Percentiles rank a stretch among this genome's conserved stretches.
Conservation (phyloP, 139 green algal species). For the Chlorella vulgaris region DNA sequence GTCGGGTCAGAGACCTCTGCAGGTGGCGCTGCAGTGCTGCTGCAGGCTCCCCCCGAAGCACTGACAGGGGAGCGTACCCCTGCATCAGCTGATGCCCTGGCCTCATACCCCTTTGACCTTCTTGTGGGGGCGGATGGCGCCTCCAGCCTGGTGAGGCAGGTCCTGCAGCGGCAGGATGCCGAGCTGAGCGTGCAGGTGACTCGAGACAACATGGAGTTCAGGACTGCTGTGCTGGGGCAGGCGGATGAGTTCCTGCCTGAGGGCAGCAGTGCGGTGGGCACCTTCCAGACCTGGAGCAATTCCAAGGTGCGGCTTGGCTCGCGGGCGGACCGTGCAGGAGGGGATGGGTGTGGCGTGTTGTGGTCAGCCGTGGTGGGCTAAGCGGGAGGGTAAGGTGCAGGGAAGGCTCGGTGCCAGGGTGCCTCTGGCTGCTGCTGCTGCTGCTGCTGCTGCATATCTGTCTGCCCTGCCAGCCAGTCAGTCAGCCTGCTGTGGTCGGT, state of each 20-base stretch:
- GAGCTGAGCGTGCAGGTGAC: background rate
- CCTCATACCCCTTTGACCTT: slow-evolving; percentile 38
- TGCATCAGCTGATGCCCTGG: background rate
- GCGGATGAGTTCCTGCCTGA: slow-evolving; percentile 59
- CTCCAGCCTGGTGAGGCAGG: slow-evolving; percentile 39
- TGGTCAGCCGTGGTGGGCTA: too few relatives aligned
- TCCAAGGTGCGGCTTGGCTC: slow-evolving; percentile 6
- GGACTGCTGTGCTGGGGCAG: background rate
- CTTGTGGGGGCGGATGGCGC: slow-evolving; percentile 61
- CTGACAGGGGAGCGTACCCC: slow-evolving; percentile 4
- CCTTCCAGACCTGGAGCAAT: slow-evolving; percentile 50
- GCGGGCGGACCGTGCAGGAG: background rate
- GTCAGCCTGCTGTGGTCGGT: too few relatives aligned
- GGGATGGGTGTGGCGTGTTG: background rate
- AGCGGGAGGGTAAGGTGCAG: too few relatives aligned
- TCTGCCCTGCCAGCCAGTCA: too few relatives aligned
- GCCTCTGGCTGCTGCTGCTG: too few relatives aligned
- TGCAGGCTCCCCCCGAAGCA: background rate
- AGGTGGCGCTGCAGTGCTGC: background rate
- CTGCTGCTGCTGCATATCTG: too few relatives aligned
- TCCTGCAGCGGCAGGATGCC: slow-evolving; percentile 8
- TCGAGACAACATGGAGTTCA: slow-evolving; percentile 1
- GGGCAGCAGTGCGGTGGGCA: slow-evolving; percentile 56
- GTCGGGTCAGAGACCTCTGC: background rate
- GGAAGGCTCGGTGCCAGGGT: too few relatives aligned